Evolutionary conservation across 805 yeast genomes (phyloP).

Genomic region (Wickerhamiella alocasiicola): DNA sequence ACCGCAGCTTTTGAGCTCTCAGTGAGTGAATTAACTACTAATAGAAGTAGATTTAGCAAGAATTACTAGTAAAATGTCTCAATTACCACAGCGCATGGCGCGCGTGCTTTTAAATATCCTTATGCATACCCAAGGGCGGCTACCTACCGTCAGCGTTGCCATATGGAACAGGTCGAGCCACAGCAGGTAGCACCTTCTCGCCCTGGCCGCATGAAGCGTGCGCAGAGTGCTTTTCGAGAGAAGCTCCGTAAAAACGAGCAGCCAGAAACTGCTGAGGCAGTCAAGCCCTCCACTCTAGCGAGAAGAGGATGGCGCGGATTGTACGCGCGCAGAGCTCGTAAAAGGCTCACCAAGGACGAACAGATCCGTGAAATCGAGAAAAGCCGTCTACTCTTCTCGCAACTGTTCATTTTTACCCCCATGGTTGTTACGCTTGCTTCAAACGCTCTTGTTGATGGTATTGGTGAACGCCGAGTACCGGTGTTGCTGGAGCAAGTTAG

Average conservation of each 20-base stretch:
- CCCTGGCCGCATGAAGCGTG: conserved; percentile 11
- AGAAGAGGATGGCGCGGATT: conserved; percentile 9
- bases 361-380: conserved; percentile 17
- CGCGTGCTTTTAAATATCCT: too few species aligned
- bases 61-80: too few species aligned
- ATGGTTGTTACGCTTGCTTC: conserved; percentile 58
- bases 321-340: conserved; percentile 5
- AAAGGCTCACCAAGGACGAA: conserved; percentile 16
- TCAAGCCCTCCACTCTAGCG: conserved; percentile 7
- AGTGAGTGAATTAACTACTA: too few species aligned
- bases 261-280: neutral
- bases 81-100: too few species aligned
- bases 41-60: too few species aligned
- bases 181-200: too few species aligned
- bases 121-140: too few species aligned
- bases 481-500: conserved; percentile 62
- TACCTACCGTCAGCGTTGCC: too few species aligned
- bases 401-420: conserved; percentile 56
- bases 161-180: too few species aligned
- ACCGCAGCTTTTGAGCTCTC: too few species aligned
- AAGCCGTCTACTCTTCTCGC: conserved; percentile 28
- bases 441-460: conserved; percentile 60
- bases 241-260: conserved; percentile 4
- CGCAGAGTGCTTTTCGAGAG: conserved; percentile 7
- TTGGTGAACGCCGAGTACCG: conserved; percentile 55